phyloP scores from a whole-genome alignment of 1,139 yeast genomes.

The Suhomyces wounanorum region DNA sequence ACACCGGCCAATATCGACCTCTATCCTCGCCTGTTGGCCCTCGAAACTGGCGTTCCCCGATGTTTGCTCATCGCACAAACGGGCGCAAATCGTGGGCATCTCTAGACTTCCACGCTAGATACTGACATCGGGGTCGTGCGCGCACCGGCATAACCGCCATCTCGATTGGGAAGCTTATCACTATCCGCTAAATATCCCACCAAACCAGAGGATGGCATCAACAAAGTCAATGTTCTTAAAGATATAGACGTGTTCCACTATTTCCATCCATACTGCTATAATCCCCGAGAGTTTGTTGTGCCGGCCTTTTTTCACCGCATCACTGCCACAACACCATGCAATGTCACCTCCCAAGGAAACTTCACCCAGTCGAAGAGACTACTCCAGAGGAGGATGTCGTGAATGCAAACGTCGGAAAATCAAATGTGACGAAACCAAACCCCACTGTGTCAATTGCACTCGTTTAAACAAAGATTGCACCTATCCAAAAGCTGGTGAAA shows the following conservation, averaged over 20 bases:
- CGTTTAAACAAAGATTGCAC: conserved; percentile 25
- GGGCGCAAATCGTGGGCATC: neutral
- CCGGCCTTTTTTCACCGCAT: neutral
- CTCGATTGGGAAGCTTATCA: conserved; percentile 5
- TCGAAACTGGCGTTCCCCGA: neutral
- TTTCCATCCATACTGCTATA: neutral
- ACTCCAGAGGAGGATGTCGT: conserved; percentile 26
- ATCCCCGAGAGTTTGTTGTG: neutral
- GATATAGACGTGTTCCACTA: neutral
- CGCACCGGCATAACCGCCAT: conserved; percentile 6
- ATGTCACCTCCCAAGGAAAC: conserved; percentile 9
- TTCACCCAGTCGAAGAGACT: conserved; percentile 15
- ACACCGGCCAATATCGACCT: too few relatives aligned
- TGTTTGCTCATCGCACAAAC: too few relatives aligned
- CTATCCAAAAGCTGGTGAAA: conserved; percentile 24
- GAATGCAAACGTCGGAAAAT: conserved; percentile 32
- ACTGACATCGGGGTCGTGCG: conserved; percentile 1
- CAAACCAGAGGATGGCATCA: neutral
- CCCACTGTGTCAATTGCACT: conserved; percentile 49
- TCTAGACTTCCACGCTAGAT: neutral
- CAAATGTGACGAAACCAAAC: conserved; percentile 61
- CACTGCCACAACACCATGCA: neutral
- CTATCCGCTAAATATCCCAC: conserved; percentile 5
- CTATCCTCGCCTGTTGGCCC: neutral
- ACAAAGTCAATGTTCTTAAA: neutral